phyloP scores from a whole-genome alignment of 257 asterid genomes.

The Thymus mandschuricus region DNA sequence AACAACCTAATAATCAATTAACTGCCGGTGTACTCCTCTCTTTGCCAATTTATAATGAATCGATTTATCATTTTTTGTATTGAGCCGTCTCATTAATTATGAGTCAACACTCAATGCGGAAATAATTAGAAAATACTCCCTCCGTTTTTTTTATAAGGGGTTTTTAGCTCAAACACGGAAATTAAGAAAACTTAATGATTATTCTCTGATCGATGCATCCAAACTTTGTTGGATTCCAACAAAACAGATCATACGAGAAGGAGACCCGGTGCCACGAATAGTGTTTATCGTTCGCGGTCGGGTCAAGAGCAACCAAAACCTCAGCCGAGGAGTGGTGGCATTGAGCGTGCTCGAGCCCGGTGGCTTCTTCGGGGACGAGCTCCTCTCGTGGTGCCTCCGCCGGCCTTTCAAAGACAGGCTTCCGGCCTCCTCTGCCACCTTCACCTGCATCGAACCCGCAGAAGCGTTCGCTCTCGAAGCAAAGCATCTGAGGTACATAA shows the following conservation, averaged over 20 bases:
- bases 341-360: slow-evolving; percentile 72
- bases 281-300: slow-evolving; percentile 81
- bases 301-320: slow-evolving; percentile 71
- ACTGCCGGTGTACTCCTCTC: too few relatives aligned
- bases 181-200: too few relatives aligned
- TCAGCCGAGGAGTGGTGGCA: slow-evolving; percentile 74
- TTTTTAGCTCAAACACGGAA: too few relatives aligned
- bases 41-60: too few relatives aligned
- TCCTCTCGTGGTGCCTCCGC: slow-evolving; percentile 91
- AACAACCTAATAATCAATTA: too few relatives aligned
- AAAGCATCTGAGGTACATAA: slow-evolving; percentile 63
- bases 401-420: slow-evolving; percentile 82
- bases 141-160: too few relatives aligned
- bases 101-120: too few relatives aligned
- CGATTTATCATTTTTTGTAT: too few relatives aligned
- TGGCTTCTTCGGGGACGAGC: slow-evolving; percentile 90
- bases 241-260: slow-evolving; percentile 85
- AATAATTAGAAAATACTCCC: too few relatives aligned
- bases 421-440: slow-evolving; percentile 90
- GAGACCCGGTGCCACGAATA: slow-evolving; percentile 79
- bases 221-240: not conserved
- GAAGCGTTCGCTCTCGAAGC: slow-evolving; percentile 81
- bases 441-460: slow-evolving; percentile 66
- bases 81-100: too few relatives aligned
- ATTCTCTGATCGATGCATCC: not conserved